These are phyloP conservation scores for Jacaranda copaia DNA, from an alignment of 257 asterid species.

Conservation along the genomic window DNA sequence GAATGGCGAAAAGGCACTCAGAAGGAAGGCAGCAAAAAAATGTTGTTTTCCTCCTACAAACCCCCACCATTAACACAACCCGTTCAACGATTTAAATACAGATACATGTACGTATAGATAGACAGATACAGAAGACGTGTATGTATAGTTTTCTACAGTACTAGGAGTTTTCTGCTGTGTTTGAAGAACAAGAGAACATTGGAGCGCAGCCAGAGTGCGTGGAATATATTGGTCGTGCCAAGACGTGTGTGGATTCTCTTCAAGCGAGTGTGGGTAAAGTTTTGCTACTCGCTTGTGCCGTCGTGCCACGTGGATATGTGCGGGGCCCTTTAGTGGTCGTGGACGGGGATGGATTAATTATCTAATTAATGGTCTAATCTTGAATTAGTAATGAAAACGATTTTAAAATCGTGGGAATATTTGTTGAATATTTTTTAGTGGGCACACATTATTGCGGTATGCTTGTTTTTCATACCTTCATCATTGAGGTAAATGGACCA, in stretches of 20 bases:
- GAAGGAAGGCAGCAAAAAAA: neutral
- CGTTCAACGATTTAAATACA: neutral
- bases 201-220: conserved; percentile 12
- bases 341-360: conserved; percentile 37
- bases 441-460: conserved; percentile 7
- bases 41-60: neutral
- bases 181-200: neutral
- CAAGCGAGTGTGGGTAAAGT: neutral
- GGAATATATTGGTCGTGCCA: conserved; percentile 34
- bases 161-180: neutral
- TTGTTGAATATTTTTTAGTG: neutral
- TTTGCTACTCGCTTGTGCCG: conserved; percentile 9
- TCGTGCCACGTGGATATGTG: conserved; percentile 35
- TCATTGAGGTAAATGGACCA: neutral
- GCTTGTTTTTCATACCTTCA: neutral
- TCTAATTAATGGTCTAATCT: neutral
- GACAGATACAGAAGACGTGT: conserved; percentile 1
- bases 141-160: neutral
- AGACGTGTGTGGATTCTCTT: conserved; percentile 1
- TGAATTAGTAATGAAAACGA: neutral
- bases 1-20: conserved; percentile 40
- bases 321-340: conserved; percentile 34
- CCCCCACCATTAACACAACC: neutral
- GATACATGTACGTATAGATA: neutral
- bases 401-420: neutral